Conservation (phyloP, 78 protist genomes). For the Planoprotostelium fungivorum region DNA sequence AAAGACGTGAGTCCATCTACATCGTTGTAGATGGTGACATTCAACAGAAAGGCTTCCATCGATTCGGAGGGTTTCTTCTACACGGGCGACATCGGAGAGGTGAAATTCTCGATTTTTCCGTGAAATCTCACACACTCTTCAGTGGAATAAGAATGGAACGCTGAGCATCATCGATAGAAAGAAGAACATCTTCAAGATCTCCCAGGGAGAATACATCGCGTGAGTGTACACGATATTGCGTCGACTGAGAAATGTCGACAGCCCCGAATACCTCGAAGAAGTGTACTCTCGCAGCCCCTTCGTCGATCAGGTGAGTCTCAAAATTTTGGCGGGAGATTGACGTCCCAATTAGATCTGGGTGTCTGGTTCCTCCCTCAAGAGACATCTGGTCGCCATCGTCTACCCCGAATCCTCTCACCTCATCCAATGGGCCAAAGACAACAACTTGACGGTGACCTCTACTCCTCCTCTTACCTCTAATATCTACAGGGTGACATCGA, state of each 20-base stretch:
- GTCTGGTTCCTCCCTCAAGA: conserved; percentile 56
- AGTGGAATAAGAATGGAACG: conserved; percentile 59
- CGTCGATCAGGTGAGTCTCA: conserved; percentile 10
- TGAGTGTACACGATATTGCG: not conserved
- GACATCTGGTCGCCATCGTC: conserved; percentile 61
- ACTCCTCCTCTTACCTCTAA: conserved; percentile 7
- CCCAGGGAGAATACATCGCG: conserved; percentile 97
- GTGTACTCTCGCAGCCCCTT: conserved; percentile 51
- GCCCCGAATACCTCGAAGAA: conserved; percentile 65
- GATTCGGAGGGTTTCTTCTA: conserved; percentile 90
- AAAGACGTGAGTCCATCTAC: conserved; percentile 65
- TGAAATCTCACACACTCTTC: not conserved
- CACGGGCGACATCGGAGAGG: conserved; percentile 96
- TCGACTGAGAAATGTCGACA: not conserved
- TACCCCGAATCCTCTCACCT: conserved; percentile 43
- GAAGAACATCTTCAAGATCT: conserved; percentile 90
- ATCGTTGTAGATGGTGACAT: conserved; percentile 6
- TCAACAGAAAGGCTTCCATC: conserved; percentile 51
- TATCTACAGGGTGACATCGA: conserved; percentile 6
- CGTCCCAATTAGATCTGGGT: conserved; percentile 23
- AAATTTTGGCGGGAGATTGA: too few species aligned
- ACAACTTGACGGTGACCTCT: conserved; percentile 23
- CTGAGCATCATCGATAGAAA: conserved; percentile 88
- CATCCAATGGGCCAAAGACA: not conserved
- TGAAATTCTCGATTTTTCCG: not conserved